phyloP scores from a whole-genome alignment of 2,329 filamentous ascomycete genomes.

The Apiospora malaysiana region DNA sequence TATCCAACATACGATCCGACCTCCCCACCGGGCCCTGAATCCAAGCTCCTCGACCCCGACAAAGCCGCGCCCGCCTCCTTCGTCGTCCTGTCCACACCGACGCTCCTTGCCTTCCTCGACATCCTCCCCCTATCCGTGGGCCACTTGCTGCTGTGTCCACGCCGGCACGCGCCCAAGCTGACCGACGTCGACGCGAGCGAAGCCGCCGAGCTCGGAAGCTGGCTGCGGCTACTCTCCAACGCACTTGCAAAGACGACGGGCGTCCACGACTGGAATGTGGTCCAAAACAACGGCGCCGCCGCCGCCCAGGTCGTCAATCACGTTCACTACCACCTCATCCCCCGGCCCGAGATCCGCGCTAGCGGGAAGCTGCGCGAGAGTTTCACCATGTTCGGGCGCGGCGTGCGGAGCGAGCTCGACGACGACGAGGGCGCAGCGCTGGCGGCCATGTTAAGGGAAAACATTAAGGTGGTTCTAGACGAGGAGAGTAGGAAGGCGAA shows the following conservation, averaged over 20 bases:
- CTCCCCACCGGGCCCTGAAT: slow-evolving; percentile 32
- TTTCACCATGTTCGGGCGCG: slow-evolving; percentile 85
- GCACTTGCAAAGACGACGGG: slow-evolving; percentile 74
- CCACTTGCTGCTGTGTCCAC: slow-evolving; percentile 82
- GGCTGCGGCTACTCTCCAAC: slow-evolving; percentile 74
- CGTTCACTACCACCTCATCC: slow-evolving; percentile 94
- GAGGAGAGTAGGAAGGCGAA: slow-evolving; percentile 42
- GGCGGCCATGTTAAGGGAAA: slow-evolving; percentile 59
- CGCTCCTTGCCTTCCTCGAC: slow-evolving; percentile 87
- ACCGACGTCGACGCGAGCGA: slow-evolving; percentile 70
- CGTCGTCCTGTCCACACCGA: slow-evolving; percentile 77
- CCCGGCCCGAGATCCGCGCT: slow-evolving; percentile 71
- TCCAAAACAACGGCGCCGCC: slow-evolving; percentile 91
- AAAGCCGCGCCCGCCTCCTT: slow-evolving; percentile 51
- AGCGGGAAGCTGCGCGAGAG: slow-evolving; percentile 62
- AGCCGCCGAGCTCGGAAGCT: slow-evolving; percentile 68
- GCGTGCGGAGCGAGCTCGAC: slow-evolving; percentile 74
- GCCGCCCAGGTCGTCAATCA: slow-evolving; percentile 94
- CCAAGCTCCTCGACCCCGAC: slow-evolving; percentile 37
- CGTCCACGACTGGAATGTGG: slow-evolving; percentile 89
- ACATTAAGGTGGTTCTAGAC: slow-evolving; percentile 53
- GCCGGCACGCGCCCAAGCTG: slow-evolving; percentile 78
- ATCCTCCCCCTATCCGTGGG: slow-evolving; percentile 86
- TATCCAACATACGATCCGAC: slow-evolving; percentile 51
- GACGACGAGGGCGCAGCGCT: slow-evolving; percentile 71